Evolutionary conservation across 345 rosid species (phyloP).

Genomic region (Raphanus sativus): DNA sequence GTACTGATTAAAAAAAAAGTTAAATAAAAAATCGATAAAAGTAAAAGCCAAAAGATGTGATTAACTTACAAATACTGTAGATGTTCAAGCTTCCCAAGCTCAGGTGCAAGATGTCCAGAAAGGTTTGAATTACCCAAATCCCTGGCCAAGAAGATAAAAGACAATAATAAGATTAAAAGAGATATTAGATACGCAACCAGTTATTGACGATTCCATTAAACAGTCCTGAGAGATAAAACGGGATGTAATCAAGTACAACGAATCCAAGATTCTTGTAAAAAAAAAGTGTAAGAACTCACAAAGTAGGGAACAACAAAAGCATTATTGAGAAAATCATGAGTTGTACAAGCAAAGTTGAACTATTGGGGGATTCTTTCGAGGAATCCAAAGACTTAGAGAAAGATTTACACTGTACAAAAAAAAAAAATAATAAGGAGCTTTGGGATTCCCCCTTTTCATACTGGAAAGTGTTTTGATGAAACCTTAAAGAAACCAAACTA

Average conservation of each 20-base stretch:
- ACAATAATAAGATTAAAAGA: not conserved
- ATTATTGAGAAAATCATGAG: conserved; percentile 14
- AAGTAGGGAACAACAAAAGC: conserved; percentile 12
- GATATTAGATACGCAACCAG: not conserved
- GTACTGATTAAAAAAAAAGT: not conserved
- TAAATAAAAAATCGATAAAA: not conserved
- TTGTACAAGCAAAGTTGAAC: conserved; percentile 14
- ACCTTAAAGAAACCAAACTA: conserved; percentile 21
- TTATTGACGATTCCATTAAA: not conserved
- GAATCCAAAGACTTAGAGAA: conserved; percentile 31
- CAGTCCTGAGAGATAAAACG: conserved; percentile 11
- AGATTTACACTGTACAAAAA: conserved; percentile 7
- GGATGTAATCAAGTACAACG: not conserved
- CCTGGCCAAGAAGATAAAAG: conserved; percentile 38
- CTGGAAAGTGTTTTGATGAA: conserved; percentile 9
- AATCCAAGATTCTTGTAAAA: conserved; percentile 14
- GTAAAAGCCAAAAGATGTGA: not conserved
- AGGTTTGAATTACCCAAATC: conserved; percentile 84
- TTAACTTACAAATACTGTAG: conserved; percentile 75
- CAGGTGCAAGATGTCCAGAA: conserved; percentile 79
- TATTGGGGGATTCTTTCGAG: conserved; percentile 16
- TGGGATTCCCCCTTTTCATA: conserved; percentile 15
- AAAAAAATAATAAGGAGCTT: not conserved
- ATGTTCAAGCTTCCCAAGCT: conserved; percentile 78
- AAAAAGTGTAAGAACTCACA: not conserved